These are phyloP conservation scores for Aspergillus indologenus DNA, from an alignment of 495 filamentous ascomycete genomes.

Conservation along the genomic window DNA sequence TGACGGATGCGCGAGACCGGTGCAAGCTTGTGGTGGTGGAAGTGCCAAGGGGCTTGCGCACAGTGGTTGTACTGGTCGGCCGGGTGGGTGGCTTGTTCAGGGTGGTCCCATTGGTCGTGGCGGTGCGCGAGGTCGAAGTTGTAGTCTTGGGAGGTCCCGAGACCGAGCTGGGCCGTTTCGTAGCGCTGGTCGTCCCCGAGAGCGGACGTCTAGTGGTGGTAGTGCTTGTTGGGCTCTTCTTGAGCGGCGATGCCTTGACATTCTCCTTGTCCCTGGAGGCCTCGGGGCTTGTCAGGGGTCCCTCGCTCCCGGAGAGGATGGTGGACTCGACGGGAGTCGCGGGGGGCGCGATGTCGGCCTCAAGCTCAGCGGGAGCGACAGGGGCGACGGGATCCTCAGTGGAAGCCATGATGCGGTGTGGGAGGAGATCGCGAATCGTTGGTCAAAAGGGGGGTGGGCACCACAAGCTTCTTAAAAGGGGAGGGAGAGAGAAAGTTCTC, in stretches of 20 bases:
- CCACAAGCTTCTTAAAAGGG: neutral
- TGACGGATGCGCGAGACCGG: constrained; percentile 43
- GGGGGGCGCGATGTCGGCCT: constrained; percentile 34
- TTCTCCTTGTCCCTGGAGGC: constrained; percentile 40
- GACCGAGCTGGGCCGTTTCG: constrained; percentile 38
- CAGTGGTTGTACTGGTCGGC: constrained; percentile 35
- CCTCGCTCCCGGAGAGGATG: constrained; percentile 39
- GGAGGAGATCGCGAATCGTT: neutral
- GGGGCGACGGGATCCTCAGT: constrained; percentile 36
- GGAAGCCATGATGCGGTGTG: constrained; percentile 31
- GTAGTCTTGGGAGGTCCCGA: constrained; percentile 30
- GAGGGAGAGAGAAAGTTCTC: neutral
- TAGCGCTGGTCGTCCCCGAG: constrained; percentile 27
- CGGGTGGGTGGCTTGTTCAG: constrained; percentile 47
- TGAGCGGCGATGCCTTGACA: constrained; percentile 28
- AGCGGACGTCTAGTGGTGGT: constrained; percentile 32
- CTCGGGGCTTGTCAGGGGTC: constrained; percentile 39
- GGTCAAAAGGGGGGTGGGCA: constrained; percentile 1
- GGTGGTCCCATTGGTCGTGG: constrained; percentile 32
- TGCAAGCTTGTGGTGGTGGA: constrained; percentile 42
- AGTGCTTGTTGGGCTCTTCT: constrained; percentile 26
- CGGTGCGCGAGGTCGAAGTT: constrained; percentile 26
- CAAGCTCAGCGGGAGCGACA: constrained; percentile 23
- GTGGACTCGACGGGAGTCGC: constrained; percentile 42
- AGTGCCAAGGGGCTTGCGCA: constrained; percentile 39